Conservation (phyloP, 345 rosid species). For the Salix caprea region DNA sequence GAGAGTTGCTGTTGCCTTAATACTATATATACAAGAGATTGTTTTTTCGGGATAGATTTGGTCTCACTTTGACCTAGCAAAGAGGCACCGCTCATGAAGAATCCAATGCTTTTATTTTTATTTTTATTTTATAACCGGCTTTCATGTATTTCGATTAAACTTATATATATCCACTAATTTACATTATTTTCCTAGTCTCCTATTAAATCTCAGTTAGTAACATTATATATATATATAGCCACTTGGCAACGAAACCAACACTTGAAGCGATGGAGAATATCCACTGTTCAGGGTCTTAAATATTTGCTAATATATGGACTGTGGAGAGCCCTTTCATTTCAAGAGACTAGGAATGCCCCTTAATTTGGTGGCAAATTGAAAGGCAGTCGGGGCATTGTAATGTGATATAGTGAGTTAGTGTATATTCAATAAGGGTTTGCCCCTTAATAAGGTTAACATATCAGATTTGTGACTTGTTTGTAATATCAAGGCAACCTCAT, state of each 20-base stretch:
- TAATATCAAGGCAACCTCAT: too few species aligned
- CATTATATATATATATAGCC: too few species aligned
- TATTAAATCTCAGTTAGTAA: too few species aligned
- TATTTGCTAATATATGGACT: background rate
- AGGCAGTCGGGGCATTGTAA: background rate
- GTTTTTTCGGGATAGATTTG: background rate
- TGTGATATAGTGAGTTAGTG: background rate
- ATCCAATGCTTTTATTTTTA: background rate
- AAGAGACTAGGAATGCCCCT: background rate
- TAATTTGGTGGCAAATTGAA: background rate
- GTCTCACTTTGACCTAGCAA: background rate
- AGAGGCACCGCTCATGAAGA: background rate
- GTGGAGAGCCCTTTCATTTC: background rate
- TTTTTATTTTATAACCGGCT: background rate
- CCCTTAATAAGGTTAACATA: too few species aligned
- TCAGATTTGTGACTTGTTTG: too few species aligned
- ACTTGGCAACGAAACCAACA: too few species aligned
- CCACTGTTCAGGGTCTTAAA: too few species aligned
- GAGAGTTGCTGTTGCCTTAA: background rate
- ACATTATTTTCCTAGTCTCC: too few species aligned
- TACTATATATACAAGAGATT: background rate
- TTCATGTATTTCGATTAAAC: too few species aligned
- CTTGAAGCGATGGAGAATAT: too few species aligned
- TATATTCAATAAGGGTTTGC: too few species aligned
- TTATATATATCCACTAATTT: too few species aligned